phyloP scores from a whole-genome alignment of 2,329 filamentous ascomycete genomes.

The Ramularia endophylla region DNA sequence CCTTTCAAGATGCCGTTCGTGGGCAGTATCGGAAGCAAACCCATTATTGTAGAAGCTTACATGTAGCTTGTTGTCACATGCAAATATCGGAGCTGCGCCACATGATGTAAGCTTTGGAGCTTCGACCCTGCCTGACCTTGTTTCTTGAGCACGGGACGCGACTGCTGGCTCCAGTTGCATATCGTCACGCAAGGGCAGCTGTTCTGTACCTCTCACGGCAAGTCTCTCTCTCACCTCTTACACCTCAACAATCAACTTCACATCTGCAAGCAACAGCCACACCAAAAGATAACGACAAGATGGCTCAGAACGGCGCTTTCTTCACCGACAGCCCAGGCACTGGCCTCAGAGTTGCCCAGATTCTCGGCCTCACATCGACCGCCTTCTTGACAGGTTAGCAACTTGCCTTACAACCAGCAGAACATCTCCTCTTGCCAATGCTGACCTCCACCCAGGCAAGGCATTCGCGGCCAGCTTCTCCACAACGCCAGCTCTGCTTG shows the following conservation, averaged over 20 bases:
- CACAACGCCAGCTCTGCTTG: slow-evolving; percentile 48
- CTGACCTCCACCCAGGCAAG: slow-evolving; percentile 23
- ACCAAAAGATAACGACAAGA: slow-evolving; percentile 5
- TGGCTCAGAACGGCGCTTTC: slow-evolving; percentile 14
- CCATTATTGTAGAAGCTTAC: too few species aligned
- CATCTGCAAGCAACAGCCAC: neutral
- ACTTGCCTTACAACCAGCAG: neutral
- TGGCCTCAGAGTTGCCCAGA: slow-evolving; percentile 44
- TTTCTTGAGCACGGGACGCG: too few species aligned
- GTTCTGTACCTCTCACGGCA: too few species aligned
- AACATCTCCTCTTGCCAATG: neutral
- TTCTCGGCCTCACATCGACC: slow-evolving; percentile 47
- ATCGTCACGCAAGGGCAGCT: too few species aligned
- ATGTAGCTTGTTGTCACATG: too few species aligned
- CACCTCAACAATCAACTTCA: neutral
- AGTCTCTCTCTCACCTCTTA: too few species aligned
- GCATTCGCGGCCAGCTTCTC: slow-evolving; percentile 34
- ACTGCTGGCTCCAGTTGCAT: too few species aligned
- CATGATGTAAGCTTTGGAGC: too few species aligned
- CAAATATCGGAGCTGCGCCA: too few species aligned
- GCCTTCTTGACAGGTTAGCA: slow-evolving; percentile 40
- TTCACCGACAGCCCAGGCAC: slow-evolving; percentile 14
- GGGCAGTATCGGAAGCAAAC: too few species aligned
- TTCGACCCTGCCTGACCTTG: too few species aligned
- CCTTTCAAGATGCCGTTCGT: too few species aligned